Base-by-base conservation (phyloP, 1,139 yeast genomes). In the Yamadazyma jaroonii region DNA sequence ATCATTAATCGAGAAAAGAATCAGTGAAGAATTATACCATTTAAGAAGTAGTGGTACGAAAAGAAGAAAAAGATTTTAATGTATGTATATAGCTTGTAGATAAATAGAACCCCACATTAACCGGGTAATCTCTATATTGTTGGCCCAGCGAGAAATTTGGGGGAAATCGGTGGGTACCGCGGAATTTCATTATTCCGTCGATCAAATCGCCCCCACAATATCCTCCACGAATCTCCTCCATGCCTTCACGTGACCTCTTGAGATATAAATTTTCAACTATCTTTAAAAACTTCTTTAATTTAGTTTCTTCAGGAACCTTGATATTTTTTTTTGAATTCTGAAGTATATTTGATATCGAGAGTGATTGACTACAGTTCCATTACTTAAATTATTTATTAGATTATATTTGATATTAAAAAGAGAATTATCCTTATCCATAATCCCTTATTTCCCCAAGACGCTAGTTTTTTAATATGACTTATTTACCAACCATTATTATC, bases 1-100 rank as follows among this genome's bases (percentile, higher is more conserved):
- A 54, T 64, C 75, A 21, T 58, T 82, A 47, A 74, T 83, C 32
- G 92, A 84, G 51, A 72, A 77, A 53, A 67, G 82, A 41, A 82
- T 84, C 32, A 75, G 77, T 46, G 83, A 80, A 48, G 83, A 81
- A 56, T 62, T 82, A 41, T 65, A 65, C 25, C 67, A 65, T 39
- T 52, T 74, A 45, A 63, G 25, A 10, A 15, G 35, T 12, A 63
- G 25, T 8, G 14, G 35, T 12, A 20, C 25, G 3, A 25, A 21
- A 20, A 32, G 26, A 17, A 14, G 24, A n/a, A n/a, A 29, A 4
- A 21, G 25, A 20, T 9, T 8, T 14, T 17, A 15, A 15, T 12
- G 20, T 7, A 10, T 26, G 29, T 27, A 27, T 14, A 27, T 27
- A 27, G 27, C 30, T 12, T 27, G 30, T 27, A 27, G 9, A 27